These are phyloP conservation scores for Persicaria tinctoria DNA, from an alignment of 148 eudicot genomes.

Conservation along the genomic window DNA sequence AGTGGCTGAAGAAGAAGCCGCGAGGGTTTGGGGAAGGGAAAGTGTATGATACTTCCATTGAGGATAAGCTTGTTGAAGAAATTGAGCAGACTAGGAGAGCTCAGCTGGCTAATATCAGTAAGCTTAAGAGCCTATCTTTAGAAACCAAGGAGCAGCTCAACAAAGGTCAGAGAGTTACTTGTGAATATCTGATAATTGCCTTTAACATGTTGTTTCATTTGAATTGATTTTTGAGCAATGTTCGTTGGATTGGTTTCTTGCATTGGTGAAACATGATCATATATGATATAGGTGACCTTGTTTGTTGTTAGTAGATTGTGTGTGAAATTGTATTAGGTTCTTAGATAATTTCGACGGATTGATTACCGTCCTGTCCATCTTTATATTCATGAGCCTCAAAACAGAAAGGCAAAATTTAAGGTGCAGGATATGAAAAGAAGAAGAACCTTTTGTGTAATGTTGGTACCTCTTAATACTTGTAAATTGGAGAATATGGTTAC, in stretches of 20 bases:
- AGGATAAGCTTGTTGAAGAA: conserved; percentile 72
- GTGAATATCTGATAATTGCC: neutral
- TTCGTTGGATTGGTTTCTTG: neutral
- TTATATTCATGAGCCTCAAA: too few species aligned
- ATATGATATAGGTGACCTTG: too few species aligned
- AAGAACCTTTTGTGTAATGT: too few species aligned
- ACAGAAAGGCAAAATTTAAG: too few species aligned
- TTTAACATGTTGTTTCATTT: neutral
- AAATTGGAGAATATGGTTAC: too few species aligned
- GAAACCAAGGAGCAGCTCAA: conserved; percentile 14
- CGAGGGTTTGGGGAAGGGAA: conserved; percentile 88
- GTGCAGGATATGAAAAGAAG: too few species aligned
- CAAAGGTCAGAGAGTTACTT: neutral
- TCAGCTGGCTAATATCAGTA: conserved; percentile 58
- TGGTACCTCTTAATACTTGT: too few species aligned
- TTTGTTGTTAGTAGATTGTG: neutral
- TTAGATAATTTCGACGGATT: neutral
- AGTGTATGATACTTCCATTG: conserved; percentile 75
- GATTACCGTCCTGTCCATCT: too few species aligned
- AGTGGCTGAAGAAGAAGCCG: conserved; percentile 57
- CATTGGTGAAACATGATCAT: neutral
- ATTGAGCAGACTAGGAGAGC: conserved; percentile 62
- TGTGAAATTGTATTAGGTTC: neutral
- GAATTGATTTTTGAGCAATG: neutral
- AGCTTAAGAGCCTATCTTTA: conserved; percentile 49